These are phyloP conservation scores for Neurospora sublineolata DNA, from an alignment of 495 filamentous ascomycete genomes.

Conservation along the genomic window DNA sequence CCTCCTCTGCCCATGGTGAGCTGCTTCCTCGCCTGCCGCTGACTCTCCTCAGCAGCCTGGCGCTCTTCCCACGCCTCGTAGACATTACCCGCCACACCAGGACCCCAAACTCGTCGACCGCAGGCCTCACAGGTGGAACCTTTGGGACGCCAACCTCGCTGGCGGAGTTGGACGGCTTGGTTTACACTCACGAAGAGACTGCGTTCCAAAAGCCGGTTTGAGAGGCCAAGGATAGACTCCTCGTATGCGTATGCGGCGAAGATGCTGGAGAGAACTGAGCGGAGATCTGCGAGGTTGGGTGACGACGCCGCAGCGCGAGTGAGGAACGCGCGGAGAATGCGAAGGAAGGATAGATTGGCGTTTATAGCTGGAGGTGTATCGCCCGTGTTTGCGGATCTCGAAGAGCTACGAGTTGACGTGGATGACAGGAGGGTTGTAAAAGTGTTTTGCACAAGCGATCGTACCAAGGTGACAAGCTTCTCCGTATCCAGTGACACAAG, in stretches of 20 bases:
- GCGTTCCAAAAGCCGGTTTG: constrained; percentile 77
- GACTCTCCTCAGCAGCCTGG: constrained; percentile 37
- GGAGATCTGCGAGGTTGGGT: constrained; percentile 76
- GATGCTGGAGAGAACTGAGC: constrained; percentile 72
- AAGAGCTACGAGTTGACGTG: constrained; percentile 39
- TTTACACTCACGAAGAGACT: constrained; percentile 80
- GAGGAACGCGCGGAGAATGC: constrained; percentile 84
- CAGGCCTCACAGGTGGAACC: constrained; percentile 83
- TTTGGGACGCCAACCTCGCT: constrained; percentile 78
- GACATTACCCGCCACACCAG: constrained; percentile 63
- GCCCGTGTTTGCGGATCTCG: neutral
- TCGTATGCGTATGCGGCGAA: constrained; percentile 95
- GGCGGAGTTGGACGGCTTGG: constrained; percentile 60
- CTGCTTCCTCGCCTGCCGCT: constrained; percentile 21
- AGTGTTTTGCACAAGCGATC: constrained; percentile 72
- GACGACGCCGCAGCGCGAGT: constrained; percentile 67
- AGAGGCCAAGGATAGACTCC: constrained; percentile 70
- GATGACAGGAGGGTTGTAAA: constrained; percentile 79
- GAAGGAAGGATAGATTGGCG: constrained; percentile 68
- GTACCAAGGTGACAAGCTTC: constrained; percentile 52
- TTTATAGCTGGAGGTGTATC: constrained; percentile 10
- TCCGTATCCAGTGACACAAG: constrained; percentile 28
- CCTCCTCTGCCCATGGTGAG: constrained; percentile 8
- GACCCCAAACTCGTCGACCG: constrained; percentile 75
- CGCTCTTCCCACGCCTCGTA: constrained; percentile 72